Evolutionary conservation across 495 filamentous ascomycete species (phyloP).

Genomic region (Parmelia sp.): DNA sequence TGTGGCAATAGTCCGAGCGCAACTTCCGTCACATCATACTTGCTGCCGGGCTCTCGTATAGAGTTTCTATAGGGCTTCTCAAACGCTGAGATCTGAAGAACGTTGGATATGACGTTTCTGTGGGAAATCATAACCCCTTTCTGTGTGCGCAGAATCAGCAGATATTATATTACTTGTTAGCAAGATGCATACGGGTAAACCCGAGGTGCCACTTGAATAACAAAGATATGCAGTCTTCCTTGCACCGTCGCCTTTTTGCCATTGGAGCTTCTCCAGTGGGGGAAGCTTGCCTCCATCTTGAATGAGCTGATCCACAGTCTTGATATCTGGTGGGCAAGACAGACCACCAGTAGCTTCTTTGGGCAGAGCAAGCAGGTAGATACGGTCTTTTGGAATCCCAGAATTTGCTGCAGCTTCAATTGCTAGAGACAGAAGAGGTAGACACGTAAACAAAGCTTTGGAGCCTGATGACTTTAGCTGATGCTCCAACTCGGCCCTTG

Average conservation of each 20-base stretch:
- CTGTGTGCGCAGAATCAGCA: slow-evolving; percentile 35
- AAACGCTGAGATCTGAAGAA: slow-evolving; percentile 54
- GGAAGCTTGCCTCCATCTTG: slow-evolving; percentile 56
- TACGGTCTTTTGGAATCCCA: slow-evolving; percentile 61
- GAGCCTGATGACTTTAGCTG: slow-evolving; percentile 72
- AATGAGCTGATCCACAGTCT: slow-evolving; percentile 65
- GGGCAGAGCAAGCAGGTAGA: slow-evolving; percentile 71
- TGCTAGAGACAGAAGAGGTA: slow-evolving; percentile 63
- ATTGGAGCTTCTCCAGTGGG: slow-evolving; percentile 57
- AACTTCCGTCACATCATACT: slow-evolving; percentile 49
- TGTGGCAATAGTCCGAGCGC: slow-evolving; percentile 70
- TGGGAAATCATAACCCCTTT: slow-evolving; percentile 96
- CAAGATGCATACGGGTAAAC: slow-evolving; percentile 59
- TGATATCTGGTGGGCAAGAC: slow-evolving; percentile 48
- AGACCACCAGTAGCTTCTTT: slow-evolving; percentile 42
- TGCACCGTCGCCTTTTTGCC: slow-evolving; percentile 67
- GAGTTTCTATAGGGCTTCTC: slow-evolving; percentile 46
- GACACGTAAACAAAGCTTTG: slow-evolving; percentile 73
- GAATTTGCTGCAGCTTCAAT: slow-evolving; percentile 60
- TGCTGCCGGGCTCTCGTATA: slow-evolving; percentile 32
- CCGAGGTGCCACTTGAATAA: slow-evolving; percentile 86
- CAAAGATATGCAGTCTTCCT: slow-evolving; percentile 77
- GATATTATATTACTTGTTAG: background rate
- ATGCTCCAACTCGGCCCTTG: slow-evolving; percentile 64
- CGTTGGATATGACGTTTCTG: slow-evolving; percentile 80